Percentiles rank a stretch among this genome's conserved stretches.
These are phyloP conservation scores for Paraphaeosphaeria minitans DNA, from an alignment of 2,329 filamentous ascomycete genomes.

Conservation along the genomic window DNA sequence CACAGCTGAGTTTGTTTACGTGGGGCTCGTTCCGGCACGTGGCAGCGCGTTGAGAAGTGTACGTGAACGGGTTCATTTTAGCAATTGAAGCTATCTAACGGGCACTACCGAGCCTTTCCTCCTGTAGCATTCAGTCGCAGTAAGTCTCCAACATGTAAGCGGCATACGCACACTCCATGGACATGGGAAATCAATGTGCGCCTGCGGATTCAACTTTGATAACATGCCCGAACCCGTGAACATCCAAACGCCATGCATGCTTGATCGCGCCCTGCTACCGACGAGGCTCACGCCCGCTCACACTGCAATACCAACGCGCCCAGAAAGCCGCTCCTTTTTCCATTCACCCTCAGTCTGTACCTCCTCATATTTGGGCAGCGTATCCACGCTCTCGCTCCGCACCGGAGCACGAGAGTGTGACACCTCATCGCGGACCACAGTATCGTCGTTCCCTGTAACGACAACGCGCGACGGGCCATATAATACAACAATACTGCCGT, in stretches of 20 bases:
- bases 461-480: no score
- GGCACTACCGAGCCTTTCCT: no score
- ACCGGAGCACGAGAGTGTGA: neutral
- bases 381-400: neutral
- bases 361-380: neutral
- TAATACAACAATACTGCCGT: no score
- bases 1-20: no score
- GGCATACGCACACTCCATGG: neutral
- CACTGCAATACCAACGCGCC: neutral
- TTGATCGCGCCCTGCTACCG: no score
- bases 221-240: neutral
- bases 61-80: no score
- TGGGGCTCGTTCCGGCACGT: no score
- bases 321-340: neutral
- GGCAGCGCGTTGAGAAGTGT: no score
- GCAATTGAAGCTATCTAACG: no score
- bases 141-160: neutral
- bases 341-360: neutral
- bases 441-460: no score
- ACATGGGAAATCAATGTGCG: neutral
- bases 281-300: no score
- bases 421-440: neutral
- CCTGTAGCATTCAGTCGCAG: neutral
- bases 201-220: no score
- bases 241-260: neutral